These are phyloP conservation scores for Vitis vinifera DNA, from an alignment of 164 flowering plant genomes.

Conservation along the genomic window ASM3070453v1 NC_081812.1:18712501-18713000, in stretches of 20 bases:
- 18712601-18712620: slow-evolving; percentile 69
- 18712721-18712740: slow-evolving; percentile 8
- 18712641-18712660: slow-evolving; percentile 54
- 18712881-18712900: slow-evolving; percentile 4
- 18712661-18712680: slow-evolving; percentile 62
- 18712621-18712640: slow-evolving; percentile 44
- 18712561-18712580: slow-evolving; percentile 49
- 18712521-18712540: slow-evolving; percentile 47
- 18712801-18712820: slow-evolving; percentile 55
- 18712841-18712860: slow-evolving; percentile 76
- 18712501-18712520: slow-evolving; percentile 56
- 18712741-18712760: slow-evolving; percentile 19
- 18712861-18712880: slow-evolving; percentile 53
- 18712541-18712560: slow-evolving; percentile 26
- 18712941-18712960: not conserved
- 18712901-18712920: not conserved
- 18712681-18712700: slow-evolving; percentile 48
- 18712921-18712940: too few species aligned
- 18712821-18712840: slow-evolving; percentile 43
- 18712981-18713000: not conserved
- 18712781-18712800: slow-evolving; percentile 19
- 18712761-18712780: slow-evolving; percentile 25
- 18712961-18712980: not conserved
- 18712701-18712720: slow-evolving; percentile 10
- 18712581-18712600: slow-evolving; percentile 53